Evolutionary conservation across 371 early-diverging fungal genomes (phyloP).

Genomic region (Actinomortierella ambigua): DNA sequence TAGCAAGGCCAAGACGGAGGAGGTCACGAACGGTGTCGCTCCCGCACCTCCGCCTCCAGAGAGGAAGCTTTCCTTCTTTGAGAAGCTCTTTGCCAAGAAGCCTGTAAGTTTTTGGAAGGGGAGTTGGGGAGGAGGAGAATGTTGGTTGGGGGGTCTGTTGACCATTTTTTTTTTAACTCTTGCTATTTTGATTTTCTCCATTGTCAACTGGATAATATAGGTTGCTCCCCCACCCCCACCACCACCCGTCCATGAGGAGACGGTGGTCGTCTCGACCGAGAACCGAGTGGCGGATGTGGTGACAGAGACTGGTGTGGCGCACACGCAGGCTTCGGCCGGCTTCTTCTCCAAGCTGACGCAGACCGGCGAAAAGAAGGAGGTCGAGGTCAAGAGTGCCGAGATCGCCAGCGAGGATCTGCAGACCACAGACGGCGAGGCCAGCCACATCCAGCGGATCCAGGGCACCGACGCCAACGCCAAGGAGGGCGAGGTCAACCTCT

Average conservation of each 20-base stretch:
- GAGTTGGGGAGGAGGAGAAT: no score
- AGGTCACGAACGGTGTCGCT: constrained; percentile 27
- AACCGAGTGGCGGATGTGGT: constrained; percentile 38
- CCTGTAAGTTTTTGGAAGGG: constrained; percentile 35
- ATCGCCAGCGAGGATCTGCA: constrained; percentile 30
- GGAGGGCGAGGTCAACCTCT: constrained; percentile 37
- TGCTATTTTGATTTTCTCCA: no score
- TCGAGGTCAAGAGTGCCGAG: constrained; percentile 43
- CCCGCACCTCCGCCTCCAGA: constrained; percentile 30
- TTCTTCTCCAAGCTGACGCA: constrained; percentile 44
- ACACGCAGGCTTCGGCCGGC: constrained; percentile 27
- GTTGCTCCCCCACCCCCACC: constrained; percentile 24
- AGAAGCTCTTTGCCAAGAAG: constrained; percentile 33
- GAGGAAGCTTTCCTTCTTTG: constrained; percentile 44
- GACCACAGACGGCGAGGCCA: constrained; percentile 27
- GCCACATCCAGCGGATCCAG: constrained; percentile 28
- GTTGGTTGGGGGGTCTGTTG: background rate
- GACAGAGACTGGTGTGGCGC: constrained; percentile 29
- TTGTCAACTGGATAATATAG: no score
- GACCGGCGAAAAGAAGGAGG: constrained; percentile 42
- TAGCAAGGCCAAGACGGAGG: constrained; percentile 40
- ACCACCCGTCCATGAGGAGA: constrained; percentile 30
- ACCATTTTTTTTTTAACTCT: no score
- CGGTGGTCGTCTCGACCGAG: constrained; percentile 40
- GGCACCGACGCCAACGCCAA: constrained; percentile 39